Percentiles rank a stretch among this genome's conserved stretches.
Evolutionary conservation across 2,329 filamentous ascomycete genomes (phyloP).

Genomic region (Trichoderma sp.): DNA sequence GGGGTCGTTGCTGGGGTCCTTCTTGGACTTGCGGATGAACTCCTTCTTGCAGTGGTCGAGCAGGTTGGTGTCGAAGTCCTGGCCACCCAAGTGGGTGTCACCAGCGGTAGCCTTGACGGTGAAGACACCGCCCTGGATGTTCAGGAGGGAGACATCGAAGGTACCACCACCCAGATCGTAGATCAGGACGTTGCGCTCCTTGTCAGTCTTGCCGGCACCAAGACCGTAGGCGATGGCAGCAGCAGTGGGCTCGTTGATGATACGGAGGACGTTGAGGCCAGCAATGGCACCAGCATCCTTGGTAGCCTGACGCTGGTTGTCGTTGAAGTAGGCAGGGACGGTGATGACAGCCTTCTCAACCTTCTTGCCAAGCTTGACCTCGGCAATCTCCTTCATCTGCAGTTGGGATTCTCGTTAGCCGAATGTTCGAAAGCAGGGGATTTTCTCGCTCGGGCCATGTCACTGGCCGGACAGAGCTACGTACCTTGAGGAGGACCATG

Average conservation of each 20-base stretch:
- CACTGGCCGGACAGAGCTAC: slow-evolving; percentile 16
- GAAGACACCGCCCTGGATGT: slow-evolving; percentile 99
- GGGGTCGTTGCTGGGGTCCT: slow-evolving; percentile 78
- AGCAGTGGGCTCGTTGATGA: slow-evolving; percentile 99
- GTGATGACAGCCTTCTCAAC: slow-evolving; percentile 99
- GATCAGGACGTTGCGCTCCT: slow-evolving; percentile 98
- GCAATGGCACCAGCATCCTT: slow-evolving; percentile 98
- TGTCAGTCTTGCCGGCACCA: slow-evolving; percentile 88
- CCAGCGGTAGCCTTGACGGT: slow-evolving; percentile 97
- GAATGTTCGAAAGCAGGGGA: neutral
- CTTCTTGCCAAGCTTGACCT: slow-evolving; percentile 98
- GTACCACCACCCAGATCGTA: slow-evolving; percentile 99
- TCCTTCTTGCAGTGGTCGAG: slow-evolving; percentile 97
- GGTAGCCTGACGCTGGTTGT: slow-evolving; percentile 99
- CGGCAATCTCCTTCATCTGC: slow-evolving; percentile 99
- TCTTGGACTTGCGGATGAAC: slow-evolving; percentile 75
- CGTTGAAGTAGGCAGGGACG: slow-evolving; percentile 99
- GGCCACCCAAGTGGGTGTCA: slow-evolving; percentile 94
- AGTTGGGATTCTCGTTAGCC: slow-evolving; percentile 18
- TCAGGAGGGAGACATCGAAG: slow-evolving; percentile 98
- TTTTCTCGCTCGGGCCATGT: neutral
- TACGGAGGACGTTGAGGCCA: slow-evolving; percentile 97
- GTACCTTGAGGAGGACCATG: slow-evolving; percentile 97
- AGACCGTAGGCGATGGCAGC: slow-evolving; percentile 98
- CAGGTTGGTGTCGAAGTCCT: slow-evolving; percentile 95